Evolutionary conservation across 2,329 filamentous ascomycete species (phyloP), one percentile per base, ranked within the genome.

Genomic region (Aspergillus aculeatus): DNA sequence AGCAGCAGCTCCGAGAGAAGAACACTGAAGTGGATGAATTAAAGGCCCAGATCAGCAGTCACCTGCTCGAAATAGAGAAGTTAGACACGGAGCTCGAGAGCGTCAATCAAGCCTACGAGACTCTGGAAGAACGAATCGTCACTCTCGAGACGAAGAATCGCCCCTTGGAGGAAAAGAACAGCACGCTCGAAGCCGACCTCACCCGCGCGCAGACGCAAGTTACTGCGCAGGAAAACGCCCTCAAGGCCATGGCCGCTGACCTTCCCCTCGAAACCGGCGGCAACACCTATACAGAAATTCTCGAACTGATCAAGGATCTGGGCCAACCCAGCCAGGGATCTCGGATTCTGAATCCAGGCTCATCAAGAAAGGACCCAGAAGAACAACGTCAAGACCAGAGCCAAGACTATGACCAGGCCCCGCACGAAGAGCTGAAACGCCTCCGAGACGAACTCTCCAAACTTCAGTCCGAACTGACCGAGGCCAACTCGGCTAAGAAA

Each of bases 271-370:
- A 69, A 55, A 60, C 64, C 3, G 67, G 67, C 6, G 71, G 70
- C 24, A 76, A 72, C 58, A 72, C 73, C 6, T 78, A 75, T 57
- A 71, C 66, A 24, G 74, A 78, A 47, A 74, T 79, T n/a, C 64
- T 78, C 2, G 73, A 76, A 26, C 53, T 73, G 47, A 74, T 77
- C 50, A 75, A 75, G 51, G 70, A 71, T 54, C 62, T 75, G 19
- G 71, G 68, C 26, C 69, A 67, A 23, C 59, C 67, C 12, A 61
- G 65, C 47, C 56, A 63, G 9, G 58, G 63, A 5, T 57, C 62
- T 14, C 38, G 16, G 6, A 57, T 65, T 5, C 26, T 62, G 16
- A 68, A 66, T 19, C 60, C 61, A 1, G 31, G 44, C 38, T 29
- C 48, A 10, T 26, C n/a, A 7, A 14, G 24, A n/a, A 55, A 55